These are phyloP conservation scores for Arthroderma sp. DNA, from an alignment of 2,329 filamentous ascomycete species.

Conservation along the genomic window DNA sequence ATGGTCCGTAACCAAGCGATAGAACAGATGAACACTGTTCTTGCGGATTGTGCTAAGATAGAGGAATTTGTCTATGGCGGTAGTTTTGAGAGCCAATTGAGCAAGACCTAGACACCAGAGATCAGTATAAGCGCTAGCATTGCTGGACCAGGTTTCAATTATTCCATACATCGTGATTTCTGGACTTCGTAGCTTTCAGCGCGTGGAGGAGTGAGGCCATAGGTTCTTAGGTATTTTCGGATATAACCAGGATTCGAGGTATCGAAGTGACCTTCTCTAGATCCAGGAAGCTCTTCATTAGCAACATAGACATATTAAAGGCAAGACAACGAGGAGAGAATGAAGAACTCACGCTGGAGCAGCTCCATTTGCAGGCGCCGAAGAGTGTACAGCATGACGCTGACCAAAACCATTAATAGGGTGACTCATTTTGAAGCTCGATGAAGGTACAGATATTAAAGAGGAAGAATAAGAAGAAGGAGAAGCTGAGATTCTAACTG, in stretches of 20 bases:
- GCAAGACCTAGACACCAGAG: conserved; percentile 23
- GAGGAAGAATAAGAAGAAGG: background rate
- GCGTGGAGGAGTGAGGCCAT: conserved; percentile 37
- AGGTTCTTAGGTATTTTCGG: conserved; percentile 39
- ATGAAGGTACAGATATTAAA: background rate
- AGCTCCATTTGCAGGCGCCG: conserved; percentile 21
- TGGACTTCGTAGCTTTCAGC: conserved; percentile 37
- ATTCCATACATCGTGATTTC: conserved; percentile 32
- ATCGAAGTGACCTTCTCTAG: conserved; percentile 34
- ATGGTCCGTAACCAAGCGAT: conserved; percentile 36
- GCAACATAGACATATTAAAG: background rate
- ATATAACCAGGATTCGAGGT: conserved; percentile 37
- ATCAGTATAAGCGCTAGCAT: conserved; percentile 1
- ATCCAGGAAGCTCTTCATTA: background rate
- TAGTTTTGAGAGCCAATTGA: conserved; percentile 35
- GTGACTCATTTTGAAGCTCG: conserved; percentile 8
- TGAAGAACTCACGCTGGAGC: conserved; percentile 19
- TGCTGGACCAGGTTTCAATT: background rate
- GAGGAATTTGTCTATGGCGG: conserved; percentile 37
- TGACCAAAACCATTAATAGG: conserved; percentile 16
- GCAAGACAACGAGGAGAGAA: background rate
- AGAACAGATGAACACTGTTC: conserved; percentile 41
- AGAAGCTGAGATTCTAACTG: background rate
- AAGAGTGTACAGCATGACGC: conserved; percentile 25
- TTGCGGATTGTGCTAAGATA: conserved; percentile 38